A percentile compares a stretch with the other conserved stretches of the same genome.
These are phyloP conservation scores for Phlebiopsis gigantea DNA, from an alignment of 768 basidiomycete genomes.

Conservation along the genomic window DNA sequence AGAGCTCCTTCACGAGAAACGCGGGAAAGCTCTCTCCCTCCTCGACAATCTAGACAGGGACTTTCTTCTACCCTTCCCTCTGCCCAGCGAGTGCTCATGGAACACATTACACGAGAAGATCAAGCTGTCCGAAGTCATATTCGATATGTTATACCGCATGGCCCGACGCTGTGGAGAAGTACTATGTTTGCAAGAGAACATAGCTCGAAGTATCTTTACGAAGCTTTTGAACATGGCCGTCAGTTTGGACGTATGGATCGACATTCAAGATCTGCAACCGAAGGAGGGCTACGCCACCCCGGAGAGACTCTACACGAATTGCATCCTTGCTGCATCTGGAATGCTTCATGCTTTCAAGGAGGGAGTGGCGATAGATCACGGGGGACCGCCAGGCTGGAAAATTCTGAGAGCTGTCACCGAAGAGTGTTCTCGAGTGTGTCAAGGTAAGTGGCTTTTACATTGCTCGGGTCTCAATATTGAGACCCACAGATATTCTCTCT, in stretches of 20 bases:
- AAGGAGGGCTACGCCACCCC: not conserved
- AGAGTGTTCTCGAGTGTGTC: not conserved
- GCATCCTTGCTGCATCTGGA: not conserved
- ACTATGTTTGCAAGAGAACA: not conserved
- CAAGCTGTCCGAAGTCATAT: constrained; percentile 1
- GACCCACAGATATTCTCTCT: not conserved
- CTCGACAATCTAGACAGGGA: not conserved
- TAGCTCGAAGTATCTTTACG: not conserved
- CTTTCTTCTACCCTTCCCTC: not conserved
- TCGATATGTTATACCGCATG: not conserved
- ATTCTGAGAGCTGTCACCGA: not conserved
- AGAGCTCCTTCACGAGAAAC: constrained; percentile 2
- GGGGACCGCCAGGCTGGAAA: constrained; percentile 1
- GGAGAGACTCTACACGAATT: not conserved
- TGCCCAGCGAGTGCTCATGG: not conserved
- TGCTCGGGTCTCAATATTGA: not conserved
- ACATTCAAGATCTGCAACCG: not conserved
- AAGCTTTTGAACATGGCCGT: not conserved
- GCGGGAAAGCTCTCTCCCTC: not conserved
- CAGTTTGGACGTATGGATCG: not conserved
- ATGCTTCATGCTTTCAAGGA: not conserved
- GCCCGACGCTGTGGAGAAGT: not conserved
- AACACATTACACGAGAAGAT: not conserved
- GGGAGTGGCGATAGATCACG: not conserved
- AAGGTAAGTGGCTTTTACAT: not conserved